These are phyloP conservation scores for Diaporthe humulicola DNA, from an alignment of 2,329 filamentous ascomycete genomes.

Conservation along the genomic window DNA sequence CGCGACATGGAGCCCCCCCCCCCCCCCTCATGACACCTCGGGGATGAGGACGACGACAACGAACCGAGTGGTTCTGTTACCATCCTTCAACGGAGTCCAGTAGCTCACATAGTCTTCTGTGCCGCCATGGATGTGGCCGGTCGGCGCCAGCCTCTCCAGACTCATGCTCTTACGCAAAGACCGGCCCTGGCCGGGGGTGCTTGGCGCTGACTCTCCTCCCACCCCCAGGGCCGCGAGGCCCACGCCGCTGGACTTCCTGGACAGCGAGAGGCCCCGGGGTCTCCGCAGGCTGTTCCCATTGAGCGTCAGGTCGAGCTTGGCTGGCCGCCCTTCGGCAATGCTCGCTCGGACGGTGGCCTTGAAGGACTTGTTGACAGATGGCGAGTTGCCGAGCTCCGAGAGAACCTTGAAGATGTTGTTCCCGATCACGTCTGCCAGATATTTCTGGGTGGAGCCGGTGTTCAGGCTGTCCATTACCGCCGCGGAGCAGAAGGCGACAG, in stretches of 20 bases:
- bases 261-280: slow-evolving; percentile 25
- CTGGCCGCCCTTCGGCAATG: slow-evolving; percentile 24
- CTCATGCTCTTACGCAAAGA: slow-evolving; percentile 31
- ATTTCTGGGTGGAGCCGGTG: slow-evolving; percentile 2
- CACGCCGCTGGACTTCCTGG: slow-evolving; percentile 20
- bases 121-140: not conserved
- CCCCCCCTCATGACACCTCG: slow-evolving; percentile 15
- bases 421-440: slow-evolving; percentile 8
- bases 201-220: not conserved
- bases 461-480: slow-evolving; percentile 23
- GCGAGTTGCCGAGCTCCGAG: slow-evolving; percentile 26
- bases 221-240: not conserved
- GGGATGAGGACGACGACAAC: slow-evolving; percentile 36
- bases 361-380: slow-evolving; percentile 29
- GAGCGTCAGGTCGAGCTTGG: slow-evolving; percentile 32
- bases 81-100: slow-evolving; percentile 37
- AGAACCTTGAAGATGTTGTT: slow-evolving; percentile 34
- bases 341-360: slow-evolving; percentile 23
- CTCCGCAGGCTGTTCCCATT: not conserved
- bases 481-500: slow-evolving; percentile 30
- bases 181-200: not conserved
- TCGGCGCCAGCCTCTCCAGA: slow-evolving; percentile 19
- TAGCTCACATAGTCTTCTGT: slow-evolving; percentile 31
- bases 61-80: not conserved
- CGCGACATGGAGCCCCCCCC: too few species aligned